Conservation (phyloP, 495 filamentous ascomycete species). For the Physcia stellaris region DNA sequence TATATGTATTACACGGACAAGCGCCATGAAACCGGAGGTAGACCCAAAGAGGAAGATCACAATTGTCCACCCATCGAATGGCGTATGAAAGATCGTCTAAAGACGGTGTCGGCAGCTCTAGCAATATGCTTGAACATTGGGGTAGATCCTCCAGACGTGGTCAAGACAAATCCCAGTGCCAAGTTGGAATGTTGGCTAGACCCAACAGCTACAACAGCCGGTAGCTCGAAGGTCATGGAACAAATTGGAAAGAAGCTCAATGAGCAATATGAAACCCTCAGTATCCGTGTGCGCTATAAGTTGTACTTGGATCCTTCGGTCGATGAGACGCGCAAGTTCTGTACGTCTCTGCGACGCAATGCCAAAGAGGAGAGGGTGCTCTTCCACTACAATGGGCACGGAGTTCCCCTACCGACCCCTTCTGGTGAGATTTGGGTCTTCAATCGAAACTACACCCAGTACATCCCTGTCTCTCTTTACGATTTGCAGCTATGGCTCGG, state of each 20-base stretch:
- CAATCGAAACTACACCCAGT: slow-evolving; percentile 97
- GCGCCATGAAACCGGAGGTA: slow-evolving; percentile 89
- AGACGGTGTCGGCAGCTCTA: slow-evolving; percentile 89
- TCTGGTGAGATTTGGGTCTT: slow-evolving; percentile 99
- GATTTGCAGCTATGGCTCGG: slow-evolving; percentile 94
- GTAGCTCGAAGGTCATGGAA: slow-evolving; percentile 75
- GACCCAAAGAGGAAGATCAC: slow-evolving; percentile 53
- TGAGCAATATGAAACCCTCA: slow-evolving; percentile 87
- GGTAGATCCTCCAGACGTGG: slow-evolving; percentile 89
- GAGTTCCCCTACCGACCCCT: slow-evolving; percentile 89
- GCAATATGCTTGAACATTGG: slow-evolving; percentile 94
- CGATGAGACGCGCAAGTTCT: slow-evolving; percentile 93
- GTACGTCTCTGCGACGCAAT: slow-evolving; percentile 72
- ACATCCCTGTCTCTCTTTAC: slow-evolving; percentile 92
- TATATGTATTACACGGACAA: slow-evolving; percentile 99
- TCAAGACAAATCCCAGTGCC: slow-evolving; percentile 84
- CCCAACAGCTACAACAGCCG: slow-evolving; percentile 55
- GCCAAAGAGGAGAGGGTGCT: slow-evolving; percentile 91
- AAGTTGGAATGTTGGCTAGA: slow-evolving; percentile 97
- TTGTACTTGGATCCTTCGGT: slow-evolving; percentile 91
- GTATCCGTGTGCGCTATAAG: slow-evolving; percentile 88
- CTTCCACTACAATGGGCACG: slow-evolving; percentile 97
- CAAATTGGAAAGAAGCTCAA: slow-evolving; percentile 92
- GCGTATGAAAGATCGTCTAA: slow-evolving; percentile 91
- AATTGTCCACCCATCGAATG: slow-evolving; percentile 69